phyloP scores from a whole-genome alignment of 306 rosid species.

The Malus sylvestris region DNA sequence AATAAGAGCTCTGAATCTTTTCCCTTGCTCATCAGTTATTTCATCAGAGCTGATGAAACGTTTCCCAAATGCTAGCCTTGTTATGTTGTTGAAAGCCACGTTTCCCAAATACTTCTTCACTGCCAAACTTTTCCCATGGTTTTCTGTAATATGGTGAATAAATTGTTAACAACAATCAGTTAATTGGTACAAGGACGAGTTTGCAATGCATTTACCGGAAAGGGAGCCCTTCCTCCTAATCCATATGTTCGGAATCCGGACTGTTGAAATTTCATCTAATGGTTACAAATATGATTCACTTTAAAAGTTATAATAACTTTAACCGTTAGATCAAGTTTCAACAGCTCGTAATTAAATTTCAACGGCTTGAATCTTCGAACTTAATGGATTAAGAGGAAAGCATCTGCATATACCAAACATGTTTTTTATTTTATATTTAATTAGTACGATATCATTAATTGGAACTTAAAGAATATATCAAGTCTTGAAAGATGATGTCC shows the following conservation, averaged over 20 bases:
- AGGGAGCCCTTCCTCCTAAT: no score
- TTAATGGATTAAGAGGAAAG: no score
- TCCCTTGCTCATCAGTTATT: constrained; percentile 58
- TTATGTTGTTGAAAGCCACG: constrained; percentile 91
- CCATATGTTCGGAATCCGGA: no score
- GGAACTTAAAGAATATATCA: no score
- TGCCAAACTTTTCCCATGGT: constrained; percentile 40
- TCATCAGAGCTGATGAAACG: constrained; percentile 72
- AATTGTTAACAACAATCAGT: background rate
- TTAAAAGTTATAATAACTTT: no score
- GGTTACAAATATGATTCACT: no score
- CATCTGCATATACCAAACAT: background rate
- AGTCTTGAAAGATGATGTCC: background rate
- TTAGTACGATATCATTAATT: no score
- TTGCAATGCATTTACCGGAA: background rate
- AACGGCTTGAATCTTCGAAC: no score
- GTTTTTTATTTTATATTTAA: no score
- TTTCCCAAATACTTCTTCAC: constrained; percentile 60
- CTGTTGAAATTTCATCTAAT: no score
- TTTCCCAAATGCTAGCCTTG: constrained; percentile 82
- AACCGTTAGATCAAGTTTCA: no score
- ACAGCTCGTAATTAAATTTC: no score
- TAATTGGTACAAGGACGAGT: background rate
- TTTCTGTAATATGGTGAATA: constrained; percentile 18
- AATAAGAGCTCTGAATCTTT: constrained; percentile 61